phyloP scores from a whole-genome alignment of 306 rosid species.

The Cucumis hystrix region DNA sequence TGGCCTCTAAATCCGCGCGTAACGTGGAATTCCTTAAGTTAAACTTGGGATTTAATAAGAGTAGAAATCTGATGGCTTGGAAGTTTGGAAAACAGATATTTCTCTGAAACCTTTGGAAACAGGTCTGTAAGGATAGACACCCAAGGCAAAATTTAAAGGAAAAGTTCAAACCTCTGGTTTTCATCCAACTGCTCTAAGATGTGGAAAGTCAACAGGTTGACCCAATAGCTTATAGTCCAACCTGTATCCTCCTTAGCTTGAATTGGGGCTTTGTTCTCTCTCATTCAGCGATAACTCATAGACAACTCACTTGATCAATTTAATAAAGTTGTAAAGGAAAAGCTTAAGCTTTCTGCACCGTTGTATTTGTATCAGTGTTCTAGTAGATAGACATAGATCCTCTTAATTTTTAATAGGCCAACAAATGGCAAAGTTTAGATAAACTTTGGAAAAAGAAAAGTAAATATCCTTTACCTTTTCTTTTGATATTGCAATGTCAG shows the following conservation, averaged over 20 bases:
- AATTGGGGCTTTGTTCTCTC: not conserved
- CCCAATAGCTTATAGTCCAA: not conserved
- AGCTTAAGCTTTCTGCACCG: not conserved
- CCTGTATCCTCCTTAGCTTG: not conserved
- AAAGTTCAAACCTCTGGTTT: not conserved
- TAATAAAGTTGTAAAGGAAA: not conserved
- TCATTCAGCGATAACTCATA: not conserved
- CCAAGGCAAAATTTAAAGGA: not conserved
- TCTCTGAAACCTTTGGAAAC: not conserved
- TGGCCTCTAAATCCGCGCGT: not conserved
- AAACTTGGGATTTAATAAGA: not conserved
- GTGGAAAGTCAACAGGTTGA: not conserved
- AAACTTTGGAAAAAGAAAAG: not conserved
- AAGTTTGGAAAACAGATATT: not conserved
- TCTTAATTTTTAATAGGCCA: not conserved
- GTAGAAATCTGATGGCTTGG: not conserved
- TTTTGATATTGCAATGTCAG: not conserved
- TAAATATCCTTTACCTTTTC: not conserved
- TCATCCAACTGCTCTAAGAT: not conserved
- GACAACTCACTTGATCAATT: not conserved
- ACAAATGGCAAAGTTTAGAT: not conserved
- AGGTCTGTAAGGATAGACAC: not conserved
- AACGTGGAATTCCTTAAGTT: not conserved
- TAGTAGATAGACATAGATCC: not conserved
- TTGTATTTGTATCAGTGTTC: not conserved